phyloP scores from a whole-genome alignment of 2,329 filamentous ascomycete species.

The Periconia sp. region DNA sequence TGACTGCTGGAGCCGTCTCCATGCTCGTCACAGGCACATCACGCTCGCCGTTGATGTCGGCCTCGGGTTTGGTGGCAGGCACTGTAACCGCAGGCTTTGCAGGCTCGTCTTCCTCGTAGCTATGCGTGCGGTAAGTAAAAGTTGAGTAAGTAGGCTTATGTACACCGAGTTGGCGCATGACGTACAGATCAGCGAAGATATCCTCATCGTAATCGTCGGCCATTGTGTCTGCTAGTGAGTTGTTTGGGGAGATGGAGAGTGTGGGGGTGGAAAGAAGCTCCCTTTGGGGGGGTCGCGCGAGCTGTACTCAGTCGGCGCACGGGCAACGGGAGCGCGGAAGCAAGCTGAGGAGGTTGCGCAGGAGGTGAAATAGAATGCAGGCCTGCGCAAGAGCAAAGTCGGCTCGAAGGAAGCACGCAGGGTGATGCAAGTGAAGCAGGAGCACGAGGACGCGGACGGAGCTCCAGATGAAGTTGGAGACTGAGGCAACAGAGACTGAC shows the following conservation, averaged over 20 bases:
- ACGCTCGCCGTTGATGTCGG: constrained; percentile 4
- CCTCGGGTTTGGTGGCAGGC: constrained; percentile 21
- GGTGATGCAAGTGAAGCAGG: no score
- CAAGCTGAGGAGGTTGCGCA: no score
- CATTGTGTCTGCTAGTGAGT: constrained; percentile 58
- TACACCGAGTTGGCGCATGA: constrained; percentile 24
- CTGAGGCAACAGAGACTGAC: constrained; percentile 25
- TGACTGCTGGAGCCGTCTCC: background rate
- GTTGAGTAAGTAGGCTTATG: background rate
- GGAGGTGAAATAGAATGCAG: no score
- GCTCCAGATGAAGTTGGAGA: background rate
- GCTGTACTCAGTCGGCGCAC: no score
- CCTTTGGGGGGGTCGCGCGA: background rate
- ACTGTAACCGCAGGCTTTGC: constrained; percentile 35
- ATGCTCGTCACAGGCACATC: background rate
- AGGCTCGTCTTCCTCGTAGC: constrained; percentile 49
- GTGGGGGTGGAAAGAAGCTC: constrained; percentile 1
- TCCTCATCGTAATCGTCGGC: constrained; percentile 90
- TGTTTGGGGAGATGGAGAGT: background rate
- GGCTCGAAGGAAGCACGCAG: no score
- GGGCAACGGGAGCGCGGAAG: no score
- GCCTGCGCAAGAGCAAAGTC: no score
- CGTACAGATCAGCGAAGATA: constrained; percentile 94
- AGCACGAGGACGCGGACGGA: background rate
- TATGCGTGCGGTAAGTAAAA: constrained; percentile 11